phyloP scores from a whole-genome alignment of 2,329 filamentous ascomycete genomes.

The Stenocarpella maydis region DNA sequence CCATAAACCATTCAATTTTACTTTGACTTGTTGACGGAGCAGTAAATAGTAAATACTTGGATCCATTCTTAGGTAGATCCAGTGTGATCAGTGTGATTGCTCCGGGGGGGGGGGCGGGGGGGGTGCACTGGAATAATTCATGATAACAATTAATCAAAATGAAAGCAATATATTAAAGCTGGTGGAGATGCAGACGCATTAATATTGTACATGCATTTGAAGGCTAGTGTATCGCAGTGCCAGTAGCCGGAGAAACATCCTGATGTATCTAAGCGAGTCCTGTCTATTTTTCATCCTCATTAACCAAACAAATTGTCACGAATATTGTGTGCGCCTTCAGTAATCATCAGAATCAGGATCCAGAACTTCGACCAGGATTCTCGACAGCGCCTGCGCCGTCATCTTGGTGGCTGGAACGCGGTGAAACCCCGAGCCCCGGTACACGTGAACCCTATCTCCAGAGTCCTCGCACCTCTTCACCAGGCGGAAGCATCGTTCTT shows the following conservation, averaged over 20 bases:
- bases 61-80: not conserved
- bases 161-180: not conserved
- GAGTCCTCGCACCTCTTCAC: conserved; percentile 4
- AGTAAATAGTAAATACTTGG: not conserved
- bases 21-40: not conserved
- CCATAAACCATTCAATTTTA: not conserved
- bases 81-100: not conserved
- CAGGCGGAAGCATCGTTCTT: not conserved
- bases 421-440: not conserved
- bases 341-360: not conserved
- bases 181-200: not conserved
- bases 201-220: not conserved
- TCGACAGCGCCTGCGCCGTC: conserved; percentile 3
- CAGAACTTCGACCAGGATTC: not conserved
- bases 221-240: not conserved
- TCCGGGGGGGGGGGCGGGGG: too few species aligned
- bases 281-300: not conserved
- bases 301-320: not conserved
- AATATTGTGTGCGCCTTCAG: not conserved
- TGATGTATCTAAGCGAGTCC: not conserved
- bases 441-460: not conserved
- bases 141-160: not conserved
- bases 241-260: not conserved
- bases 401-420: not conserved
- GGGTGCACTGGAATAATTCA: not conserved